Evolutionary conservation across 371 early-diverging fungal genomes (phyloP).

Genomic region (Scutellospora calospora): DNA sequence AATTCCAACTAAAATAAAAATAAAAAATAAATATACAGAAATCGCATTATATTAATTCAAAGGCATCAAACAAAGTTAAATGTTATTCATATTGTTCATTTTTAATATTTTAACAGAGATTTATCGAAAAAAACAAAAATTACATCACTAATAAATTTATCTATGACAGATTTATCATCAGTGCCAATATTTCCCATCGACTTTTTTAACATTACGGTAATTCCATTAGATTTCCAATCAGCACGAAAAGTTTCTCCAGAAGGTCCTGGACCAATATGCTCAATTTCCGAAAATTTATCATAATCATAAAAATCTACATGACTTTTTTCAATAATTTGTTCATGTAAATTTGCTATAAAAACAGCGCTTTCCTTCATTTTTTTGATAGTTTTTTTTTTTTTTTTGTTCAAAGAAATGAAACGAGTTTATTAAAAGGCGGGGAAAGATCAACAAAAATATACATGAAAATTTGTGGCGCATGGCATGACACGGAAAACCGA

Average conservation of each 20-base stretch:
- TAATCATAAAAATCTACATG: conserved; percentile 9
- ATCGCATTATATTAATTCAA: neutral
- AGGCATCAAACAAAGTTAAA: neutral
- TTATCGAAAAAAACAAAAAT: neutral
- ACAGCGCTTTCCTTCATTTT: no score
- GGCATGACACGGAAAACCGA: no score
- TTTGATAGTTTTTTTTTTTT: no score
- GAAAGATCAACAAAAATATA: no score
- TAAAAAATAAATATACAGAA: neutral
- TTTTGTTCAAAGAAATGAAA: no score
- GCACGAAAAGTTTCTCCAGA: conserved; percentile 5
- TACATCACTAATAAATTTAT: conserved; percentile 7
- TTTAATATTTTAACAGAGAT: neutral
- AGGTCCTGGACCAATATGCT: neutral
- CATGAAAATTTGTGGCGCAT: no score
- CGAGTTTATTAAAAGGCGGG: no score
- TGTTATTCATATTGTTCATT: neutral
- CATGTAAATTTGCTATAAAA: neutral
- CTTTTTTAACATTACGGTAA: conserved; percentile 4
- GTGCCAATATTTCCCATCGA: no score
- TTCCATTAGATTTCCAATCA: neutral
- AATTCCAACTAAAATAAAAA: neutral
- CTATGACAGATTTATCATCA: neutral
- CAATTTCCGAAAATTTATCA: conserved; percentile 25
- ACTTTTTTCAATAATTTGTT: neutral